phyloP scores from a whole-genome alignment of 2,329 filamentous ascomycete species.

The Xylariaceae sp. region DNA sequence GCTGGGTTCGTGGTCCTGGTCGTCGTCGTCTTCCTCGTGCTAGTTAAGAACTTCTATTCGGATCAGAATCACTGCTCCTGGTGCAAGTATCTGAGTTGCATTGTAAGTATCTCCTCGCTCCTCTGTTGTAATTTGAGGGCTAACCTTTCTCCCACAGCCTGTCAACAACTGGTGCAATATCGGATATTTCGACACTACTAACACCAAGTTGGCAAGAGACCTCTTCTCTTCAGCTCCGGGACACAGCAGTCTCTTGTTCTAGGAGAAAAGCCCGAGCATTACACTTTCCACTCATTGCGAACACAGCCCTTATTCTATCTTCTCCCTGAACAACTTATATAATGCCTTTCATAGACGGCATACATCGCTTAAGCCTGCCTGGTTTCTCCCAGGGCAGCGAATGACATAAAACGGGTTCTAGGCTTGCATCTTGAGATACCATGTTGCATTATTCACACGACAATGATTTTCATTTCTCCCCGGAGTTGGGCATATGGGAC shows the following conservation, averaged over 20 bases:
- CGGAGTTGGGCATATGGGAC: no score
- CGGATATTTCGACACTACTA: slow-evolving; percentile 23
- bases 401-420: not conserved
- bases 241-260: no score
- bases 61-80: slow-evolving; percentile 71
- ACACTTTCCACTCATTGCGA: no score
- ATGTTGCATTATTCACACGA: slow-evolving; percentile 4
- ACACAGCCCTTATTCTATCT: no score
- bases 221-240: slow-evolving; percentile 18
- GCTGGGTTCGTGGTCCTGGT: slow-evolving; percentile 73
- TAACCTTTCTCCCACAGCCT: slow-evolving; percentile 19
- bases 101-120: slow-evolving; percentile 58
- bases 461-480: no score
- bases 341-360: slow-evolving; percentile 9
- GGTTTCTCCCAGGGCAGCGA: not conserved
- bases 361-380: not conserved
- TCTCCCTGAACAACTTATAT: slow-evolving; percentile 13
- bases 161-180: slow-evolving; percentile 32
- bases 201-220: slow-evolving; percentile 15
- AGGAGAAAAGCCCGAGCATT: no score
- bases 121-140: not conserved
- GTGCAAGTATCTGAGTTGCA: slow-evolving; percentile 93
- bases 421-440: slow-evolving; percentile 1
- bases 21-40: slow-evolving; percentile 76
- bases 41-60: slow-evolving; percentile 88